Evolutionary conservation across 1,284 basidiomycete genomes (phyloP).

Genomic region (Ustilago trichophora): DNA sequence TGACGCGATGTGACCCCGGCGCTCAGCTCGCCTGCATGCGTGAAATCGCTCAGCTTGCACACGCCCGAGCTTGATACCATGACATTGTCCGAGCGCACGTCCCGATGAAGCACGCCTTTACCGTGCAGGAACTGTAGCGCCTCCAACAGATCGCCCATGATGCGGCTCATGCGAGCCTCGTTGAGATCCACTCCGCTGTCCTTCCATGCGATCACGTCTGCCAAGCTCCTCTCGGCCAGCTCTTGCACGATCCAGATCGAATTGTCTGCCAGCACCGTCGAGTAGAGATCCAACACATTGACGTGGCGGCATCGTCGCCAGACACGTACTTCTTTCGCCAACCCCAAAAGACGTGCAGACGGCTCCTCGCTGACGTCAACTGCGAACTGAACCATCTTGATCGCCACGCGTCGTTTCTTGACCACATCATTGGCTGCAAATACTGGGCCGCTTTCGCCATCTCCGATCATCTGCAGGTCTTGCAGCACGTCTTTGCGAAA

Average conservation of each 20-base stretch:
- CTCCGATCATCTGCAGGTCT: constrained; percentile 52
- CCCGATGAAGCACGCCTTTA: constrained; percentile 48
- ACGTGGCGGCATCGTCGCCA: constrained; percentile 47
- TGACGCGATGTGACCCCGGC: constrained; percentile 15
- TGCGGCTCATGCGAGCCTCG: constrained; percentile 50
- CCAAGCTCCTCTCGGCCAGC: constrained; percentile 50
- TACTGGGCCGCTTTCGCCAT: constrained; percentile 56
- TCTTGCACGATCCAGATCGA: constrained; percentile 58
- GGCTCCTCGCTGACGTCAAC: constrained; percentile 27
- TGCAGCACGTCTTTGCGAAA: constrained; percentile 17
- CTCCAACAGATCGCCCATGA: constrained; percentile 45
- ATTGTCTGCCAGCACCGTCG: constrained; percentile 31
- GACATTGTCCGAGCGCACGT: constrained; percentile 56
- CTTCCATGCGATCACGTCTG: constrained; percentile 51
- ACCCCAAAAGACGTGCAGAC: constrained; percentile 30
- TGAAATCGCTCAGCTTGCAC: constrained; percentile 58
- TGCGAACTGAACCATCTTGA: constrained; percentile 47
- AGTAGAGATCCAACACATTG: constrained; percentile 48
- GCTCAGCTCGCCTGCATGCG: constrained; percentile 48
- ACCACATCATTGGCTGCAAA: constrained; percentile 35
- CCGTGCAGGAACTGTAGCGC: constrained; percentile 52
- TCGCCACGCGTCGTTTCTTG: constrained; percentile 39
- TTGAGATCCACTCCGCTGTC: constrained; percentile 29
- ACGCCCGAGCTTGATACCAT: constrained; percentile 46
- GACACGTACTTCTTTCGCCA: constrained; percentile 49